Base-by-base conservation (phyloP, 2,329 filamentous ascomycete genomes). In the Coniella lustricola region DNA sequence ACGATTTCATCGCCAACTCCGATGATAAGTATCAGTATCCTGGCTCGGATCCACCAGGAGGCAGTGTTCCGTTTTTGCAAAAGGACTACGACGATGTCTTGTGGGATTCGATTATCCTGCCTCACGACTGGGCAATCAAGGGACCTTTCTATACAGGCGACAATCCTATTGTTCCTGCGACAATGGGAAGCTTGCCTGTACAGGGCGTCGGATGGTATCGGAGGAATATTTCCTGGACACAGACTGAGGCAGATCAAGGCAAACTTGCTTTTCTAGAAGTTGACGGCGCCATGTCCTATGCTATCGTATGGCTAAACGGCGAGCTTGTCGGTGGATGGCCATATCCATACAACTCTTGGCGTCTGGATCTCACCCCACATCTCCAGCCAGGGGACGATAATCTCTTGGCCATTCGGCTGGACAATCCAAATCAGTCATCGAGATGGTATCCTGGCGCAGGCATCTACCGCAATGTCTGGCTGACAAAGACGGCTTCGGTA, bases 141-240 rank as follows among this genome's bases (percentile, higher is more conserved):
- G 71, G 71, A 0, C 70, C 71, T 1, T 76, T 75, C 49, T 63
- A 63, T 47, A 60, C 59, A 3, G 62, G 55, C 8, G 57, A 62
- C 4, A 54, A 62, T 3, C 58, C 63, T 3, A 57, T 64, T 3
- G 60, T 72, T 1, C 56, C 58, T 8, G 67, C 69, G 3, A 66
- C 63, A 7, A 68, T 69, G 61, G 65, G 65, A 13, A 62, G 69
- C 2, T 56, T 79, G 31, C 75, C 75, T 0, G 63, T 68, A 18
- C 67, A 76, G n/a, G 75, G 75, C 3, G 67, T 79, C 2, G 74
- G 71, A 2, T 77, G 74, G 75, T 77, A 77, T 54, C 70, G 74
- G 3, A 64, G 66, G 22, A 68, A 58, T 3, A 8, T 77, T 1
- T 51, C 49, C 3, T 50, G 48, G 48, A 55, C 57, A 0, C 48